Conservation (phyloP, 345 rosid species). For the Eucalyptus lansdowneana region DNA sequence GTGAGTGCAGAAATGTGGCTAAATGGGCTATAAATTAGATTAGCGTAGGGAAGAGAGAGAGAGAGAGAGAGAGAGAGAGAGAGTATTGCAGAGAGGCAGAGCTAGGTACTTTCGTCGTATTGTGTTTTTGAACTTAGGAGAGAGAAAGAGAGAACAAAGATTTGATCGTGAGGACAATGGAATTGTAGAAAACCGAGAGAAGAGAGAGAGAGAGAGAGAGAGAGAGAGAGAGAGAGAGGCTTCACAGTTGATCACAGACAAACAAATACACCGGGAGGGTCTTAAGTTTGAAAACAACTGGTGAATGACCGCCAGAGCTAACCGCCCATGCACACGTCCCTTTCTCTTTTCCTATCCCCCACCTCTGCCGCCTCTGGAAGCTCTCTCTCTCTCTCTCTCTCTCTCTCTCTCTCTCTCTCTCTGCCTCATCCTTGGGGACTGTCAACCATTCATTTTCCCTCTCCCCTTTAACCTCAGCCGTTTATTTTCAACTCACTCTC, state of each 20-base stretch:
- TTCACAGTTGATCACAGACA: background rate
- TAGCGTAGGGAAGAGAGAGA: background rate
- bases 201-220: background rate
- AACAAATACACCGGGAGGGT: background rate
- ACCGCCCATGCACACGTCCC: conserved; percentile 95
- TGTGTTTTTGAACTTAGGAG: background rate
- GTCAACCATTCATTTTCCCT: conserved; percentile 17
- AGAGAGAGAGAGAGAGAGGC: background rate
- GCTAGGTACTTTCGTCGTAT: background rate
- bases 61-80: background rate
- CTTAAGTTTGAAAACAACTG: conserved; percentile 56
- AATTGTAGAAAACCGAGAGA: conserved; percentile 4
- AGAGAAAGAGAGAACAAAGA: conserved; percentile 1
- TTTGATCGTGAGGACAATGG: background rate
- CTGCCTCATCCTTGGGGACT: conserved; percentile 17
- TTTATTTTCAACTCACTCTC: background rate
- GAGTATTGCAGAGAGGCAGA: background rate
- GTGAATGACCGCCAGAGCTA: conserved; percentile 76
- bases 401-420: conserved; percentile 14
- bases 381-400: conserved; percentile 15
- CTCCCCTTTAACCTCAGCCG: background rate
- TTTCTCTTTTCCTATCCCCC: conserved; percentile 63
- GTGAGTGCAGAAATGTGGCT: background rate
- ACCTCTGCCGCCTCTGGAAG: conserved; percentile 70
- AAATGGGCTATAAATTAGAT: background rate